Conservation (phyloP, 2,329 filamentous ascomycete genomes). For the Colletotrichum kahawae region DNA sequence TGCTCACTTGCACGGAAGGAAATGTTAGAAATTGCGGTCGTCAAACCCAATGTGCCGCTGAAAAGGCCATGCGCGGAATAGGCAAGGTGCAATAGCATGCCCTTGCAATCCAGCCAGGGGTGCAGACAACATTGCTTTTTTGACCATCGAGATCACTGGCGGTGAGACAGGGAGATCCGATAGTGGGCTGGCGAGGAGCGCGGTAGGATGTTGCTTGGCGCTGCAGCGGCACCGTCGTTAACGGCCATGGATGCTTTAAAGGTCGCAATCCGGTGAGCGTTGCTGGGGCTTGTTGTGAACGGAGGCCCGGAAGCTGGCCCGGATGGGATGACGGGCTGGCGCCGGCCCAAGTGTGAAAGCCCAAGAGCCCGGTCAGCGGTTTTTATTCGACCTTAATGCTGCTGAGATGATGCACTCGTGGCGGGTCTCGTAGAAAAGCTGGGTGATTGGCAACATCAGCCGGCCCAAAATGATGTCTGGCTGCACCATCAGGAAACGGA, state of each 20-base stretch:
- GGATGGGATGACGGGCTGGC: neutral
- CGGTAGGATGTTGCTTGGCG: neutral
- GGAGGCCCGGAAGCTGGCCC: conserved; percentile 2
- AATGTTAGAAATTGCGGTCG: neutral
- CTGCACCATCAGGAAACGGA: neutral
- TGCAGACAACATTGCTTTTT: conserved; percentile 7
- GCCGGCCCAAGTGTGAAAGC: neutral
- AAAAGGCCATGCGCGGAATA: neutral
- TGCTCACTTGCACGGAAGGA: neutral
- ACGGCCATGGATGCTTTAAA: neutral
- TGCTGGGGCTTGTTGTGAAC: neutral
- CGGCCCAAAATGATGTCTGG: neutral
- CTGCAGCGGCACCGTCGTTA: neutral
- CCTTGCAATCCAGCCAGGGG: conserved; percentile 18
- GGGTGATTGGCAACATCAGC: neutral
- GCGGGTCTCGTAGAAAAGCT: neutral
- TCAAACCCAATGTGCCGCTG: neutral
- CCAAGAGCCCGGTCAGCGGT: neutral
- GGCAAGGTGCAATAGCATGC: conserved; percentile 9
- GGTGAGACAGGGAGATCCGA: conserved; percentile 15
- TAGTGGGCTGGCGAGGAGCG: neutral
- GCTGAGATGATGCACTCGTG: neutral
- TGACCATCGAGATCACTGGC: neutral
- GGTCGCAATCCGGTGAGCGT: neutral
- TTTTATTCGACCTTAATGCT: neutral